Conservation (phyloP, 345 rosid species). For the Aethionema arabicum region DNA sequence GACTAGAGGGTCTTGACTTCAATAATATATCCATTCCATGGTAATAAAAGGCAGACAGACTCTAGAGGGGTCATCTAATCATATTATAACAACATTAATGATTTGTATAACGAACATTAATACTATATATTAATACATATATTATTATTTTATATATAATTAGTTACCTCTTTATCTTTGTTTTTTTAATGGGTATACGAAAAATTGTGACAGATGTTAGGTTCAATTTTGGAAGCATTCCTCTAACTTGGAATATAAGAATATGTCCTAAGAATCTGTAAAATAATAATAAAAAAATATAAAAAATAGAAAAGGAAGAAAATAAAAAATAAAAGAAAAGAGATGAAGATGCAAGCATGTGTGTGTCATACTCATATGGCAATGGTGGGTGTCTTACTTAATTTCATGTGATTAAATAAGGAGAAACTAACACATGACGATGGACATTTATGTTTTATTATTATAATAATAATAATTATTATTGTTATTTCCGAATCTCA, state of each 20-base stretch:
- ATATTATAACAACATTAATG: no score
- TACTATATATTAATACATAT: no score
- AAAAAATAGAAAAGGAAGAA: slow-evolving; percentile 7
- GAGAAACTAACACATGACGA: slow-evolving; percentile 39
- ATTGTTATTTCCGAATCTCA: background rate
- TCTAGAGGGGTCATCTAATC: no score
- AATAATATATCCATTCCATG: no score
- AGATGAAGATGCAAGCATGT: slow-evolving; percentile 21
- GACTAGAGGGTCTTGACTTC: no score
- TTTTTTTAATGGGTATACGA: background rate
- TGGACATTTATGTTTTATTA: slow-evolving; percentile 20
- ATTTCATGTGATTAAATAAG: slow-evolving; percentile 14
- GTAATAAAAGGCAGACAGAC: no score
- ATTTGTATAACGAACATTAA: no score
- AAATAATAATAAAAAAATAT: slow-evolving; percentile 5
- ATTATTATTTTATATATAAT: no score
- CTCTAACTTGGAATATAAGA: slow-evolving; percentile 5
- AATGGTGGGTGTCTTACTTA: slow-evolving; percentile 12
- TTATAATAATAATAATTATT: background rate
- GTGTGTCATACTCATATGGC: slow-evolving; percentile 39
- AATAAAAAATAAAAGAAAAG: slow-evolving; percentile 10
- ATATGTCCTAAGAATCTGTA: slow-evolving; percentile 6
- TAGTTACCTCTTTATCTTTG: no score
- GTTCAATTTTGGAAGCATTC: slow-evolving; percentile 17
- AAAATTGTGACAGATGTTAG: slow-evolving; percentile 22